These are phyloP conservation scores for Boletus sp. DNA, from an alignment of 768 basidiomycete species.

Conservation along the genomic window DNA sequence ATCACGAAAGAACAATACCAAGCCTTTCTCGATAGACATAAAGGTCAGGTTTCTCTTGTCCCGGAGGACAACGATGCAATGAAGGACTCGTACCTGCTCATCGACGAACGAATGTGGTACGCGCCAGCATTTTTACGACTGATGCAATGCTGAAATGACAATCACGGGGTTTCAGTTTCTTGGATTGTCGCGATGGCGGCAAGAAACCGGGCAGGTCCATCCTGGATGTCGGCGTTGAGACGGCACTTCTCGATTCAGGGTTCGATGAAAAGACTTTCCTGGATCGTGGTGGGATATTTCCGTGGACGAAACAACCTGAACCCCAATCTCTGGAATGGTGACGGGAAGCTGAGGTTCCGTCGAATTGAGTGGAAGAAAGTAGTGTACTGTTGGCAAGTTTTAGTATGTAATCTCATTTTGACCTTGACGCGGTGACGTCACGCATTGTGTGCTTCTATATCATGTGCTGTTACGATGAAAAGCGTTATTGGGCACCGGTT, in stretches of 20 bases:
- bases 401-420: no score
- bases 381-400: background rate
- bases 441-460: background rate
- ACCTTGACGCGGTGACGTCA: no score
- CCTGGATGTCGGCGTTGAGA: conserved; percentile 13
- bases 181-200: conserved; percentile 33
- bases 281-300: conserved; percentile 7
- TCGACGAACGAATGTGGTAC: conserved; percentile 39
- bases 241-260: conserved; percentile 15
- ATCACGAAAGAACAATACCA: conserved; percentile 35
- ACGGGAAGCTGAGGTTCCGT: background rate
- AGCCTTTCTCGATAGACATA: conserved; percentile 34
- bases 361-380: background rate
- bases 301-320: conserved; percentile 4
- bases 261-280: conserved; percentile 13
- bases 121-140: background rate
- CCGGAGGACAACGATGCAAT: conserved; percentile 39
- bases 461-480: background rate
- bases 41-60: conserved; percentile 27
- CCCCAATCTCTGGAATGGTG: conserved; percentile 8
- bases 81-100: conserved; percentile 37
- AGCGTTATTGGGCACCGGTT: background rate
- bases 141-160: background rate
- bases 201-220: conserved; percentile 26
- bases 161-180: conserved; percentile 16